These are phyloP conservation scores for Phlebiopsis gigantea DNA, from an alignment of 768 basidiomycete genomes.

Conservation along the genomic window DNA sequence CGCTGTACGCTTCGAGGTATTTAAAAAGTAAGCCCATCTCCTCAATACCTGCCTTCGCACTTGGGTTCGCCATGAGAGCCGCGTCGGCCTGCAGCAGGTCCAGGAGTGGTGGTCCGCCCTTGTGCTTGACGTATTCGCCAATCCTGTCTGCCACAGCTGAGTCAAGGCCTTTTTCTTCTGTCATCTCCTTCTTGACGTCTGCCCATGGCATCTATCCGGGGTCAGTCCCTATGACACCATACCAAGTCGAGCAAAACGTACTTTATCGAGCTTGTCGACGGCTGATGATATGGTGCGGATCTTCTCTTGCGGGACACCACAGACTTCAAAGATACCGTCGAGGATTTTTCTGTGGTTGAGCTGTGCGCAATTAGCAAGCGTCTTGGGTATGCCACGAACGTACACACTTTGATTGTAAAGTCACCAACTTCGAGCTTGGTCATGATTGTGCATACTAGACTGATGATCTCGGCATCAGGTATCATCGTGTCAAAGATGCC, in stretches of 20 bases:
- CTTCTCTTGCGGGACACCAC: conserved; percentile 88
- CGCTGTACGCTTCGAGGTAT: conserved; percentile 75
- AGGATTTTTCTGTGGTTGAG: conserved; percentile 95
- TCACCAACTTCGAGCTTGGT: conserved; percentile 86
- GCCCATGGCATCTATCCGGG: conserved; percentile 68
- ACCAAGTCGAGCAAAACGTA: too few relatives aligned
- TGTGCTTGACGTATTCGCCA: conserved; percentile 94
- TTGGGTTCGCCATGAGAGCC: conserved; percentile 59
- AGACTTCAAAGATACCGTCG: conserved; percentile 95
- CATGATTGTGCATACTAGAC: conserved; percentile 75
- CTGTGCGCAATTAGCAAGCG: conserved; percentile 32
- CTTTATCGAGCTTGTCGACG: conserved; percentile 98
- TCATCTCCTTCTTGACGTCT: conserved; percentile 96
- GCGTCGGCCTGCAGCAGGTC: conserved; percentile 61
- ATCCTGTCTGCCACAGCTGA: conserved; percentile 83
- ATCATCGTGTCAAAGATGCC: conserved; percentile 96
- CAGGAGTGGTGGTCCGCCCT: conserved; percentile 80
- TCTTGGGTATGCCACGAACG: background rate
- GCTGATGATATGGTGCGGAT: conserved; percentile 92
- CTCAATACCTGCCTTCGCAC: conserved; percentile 73
- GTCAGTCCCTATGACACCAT: too few relatives aligned
- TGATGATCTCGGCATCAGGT: conserved; percentile 89
- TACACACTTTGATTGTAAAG: conserved; percentile 83
- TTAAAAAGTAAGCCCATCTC: conserved; percentile 87
- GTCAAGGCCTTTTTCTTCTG: conserved; percentile 87